Evolutionary conservation across 768 basidiomycete genomes (phyloP).

Genomic region (Psilocybe sp.): DNA sequence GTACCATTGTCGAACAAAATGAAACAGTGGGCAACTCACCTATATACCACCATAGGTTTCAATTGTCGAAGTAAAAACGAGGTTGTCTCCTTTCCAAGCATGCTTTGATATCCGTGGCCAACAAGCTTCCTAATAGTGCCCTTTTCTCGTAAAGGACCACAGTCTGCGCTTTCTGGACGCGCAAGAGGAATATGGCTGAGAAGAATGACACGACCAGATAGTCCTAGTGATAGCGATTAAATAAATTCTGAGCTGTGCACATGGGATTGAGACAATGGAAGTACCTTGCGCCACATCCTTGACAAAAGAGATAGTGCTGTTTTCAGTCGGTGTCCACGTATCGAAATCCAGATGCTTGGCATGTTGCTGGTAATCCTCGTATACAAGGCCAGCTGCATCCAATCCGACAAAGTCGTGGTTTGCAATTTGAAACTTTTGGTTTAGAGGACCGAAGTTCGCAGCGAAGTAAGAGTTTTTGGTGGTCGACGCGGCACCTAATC

Average conservation of each 20-base stretch:
- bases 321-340: constrained; percentile 50
- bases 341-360: constrained; percentile 46
- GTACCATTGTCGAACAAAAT: neutral
- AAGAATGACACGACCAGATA: constrained; percentile 54
- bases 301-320: constrained; percentile 62
- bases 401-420: constrained; percentile 74
- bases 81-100: constrained; percentile 78
- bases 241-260: constrained; percentile 3
- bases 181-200: constrained; percentile 86
- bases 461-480: constrained; percentile 54
- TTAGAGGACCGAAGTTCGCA: constrained; percentile 65
- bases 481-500: constrained; percentile 53
- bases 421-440: constrained; percentile 55
- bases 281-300: constrained; percentile 41
- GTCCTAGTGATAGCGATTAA: constrained; percentile 16
- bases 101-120: constrained; percentile 80
- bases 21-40: constrained; percentile 37
- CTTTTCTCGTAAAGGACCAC: constrained; percentile 75
- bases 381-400: constrained; percentile 77
- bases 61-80: constrained; percentile 66
- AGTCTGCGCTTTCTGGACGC: constrained; percentile 68
- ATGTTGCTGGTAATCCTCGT: constrained; percentile 74
- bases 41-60: constrained; percentile 70
- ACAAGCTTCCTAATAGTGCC: constrained; percentile 72
- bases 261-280: neutral